phyloP scores from a whole-genome alignment of 768 basidiomycete genomes.

The Strobilomyces echinocephalus region DNA sequence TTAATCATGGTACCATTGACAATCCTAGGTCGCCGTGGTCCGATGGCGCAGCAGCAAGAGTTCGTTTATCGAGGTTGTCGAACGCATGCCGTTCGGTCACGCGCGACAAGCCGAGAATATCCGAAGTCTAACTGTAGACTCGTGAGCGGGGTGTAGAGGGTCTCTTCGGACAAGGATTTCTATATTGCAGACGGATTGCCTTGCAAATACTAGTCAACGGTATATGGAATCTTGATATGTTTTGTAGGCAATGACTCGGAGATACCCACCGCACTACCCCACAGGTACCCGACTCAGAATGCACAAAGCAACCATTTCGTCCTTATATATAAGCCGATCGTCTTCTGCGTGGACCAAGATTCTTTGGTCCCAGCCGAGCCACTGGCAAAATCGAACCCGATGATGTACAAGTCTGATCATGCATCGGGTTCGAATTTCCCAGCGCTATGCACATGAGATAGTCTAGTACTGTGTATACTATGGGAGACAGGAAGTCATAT shows the following conservation, averaged over 20 bases:
- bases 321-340: too few species aligned
- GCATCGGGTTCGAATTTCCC: too few species aligned
- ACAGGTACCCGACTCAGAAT: too few species aligned
- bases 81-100: not conserved
- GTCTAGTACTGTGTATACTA: too few species aligned
- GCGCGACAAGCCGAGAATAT: not conserved
- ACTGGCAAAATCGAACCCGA: too few species aligned
- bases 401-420: too few species aligned
- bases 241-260: too few species aligned
- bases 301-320: too few species aligned
- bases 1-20: not conserved
- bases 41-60: not conserved
- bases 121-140: not conserved
- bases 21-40: not conserved
- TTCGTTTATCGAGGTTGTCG: not conserved
- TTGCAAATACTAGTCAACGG: not conserved
- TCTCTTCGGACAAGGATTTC: not conserved
- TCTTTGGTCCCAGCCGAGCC: too few species aligned
- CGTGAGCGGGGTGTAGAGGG: not conserved
- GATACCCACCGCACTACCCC: too few species aligned
- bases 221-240: not conserved
- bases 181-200: not conserved
- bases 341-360: too few species aligned
- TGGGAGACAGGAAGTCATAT: not conserved
- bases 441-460: too few species aligned